Percentiles rank a stretch among this genome's conserved stretches.
These are phyloP conservation scores for Purpureocillium takamizusanense DNA, from an alignment of 2,329 filamentous ascomycete species.

Conservation along the genomic window DNA sequence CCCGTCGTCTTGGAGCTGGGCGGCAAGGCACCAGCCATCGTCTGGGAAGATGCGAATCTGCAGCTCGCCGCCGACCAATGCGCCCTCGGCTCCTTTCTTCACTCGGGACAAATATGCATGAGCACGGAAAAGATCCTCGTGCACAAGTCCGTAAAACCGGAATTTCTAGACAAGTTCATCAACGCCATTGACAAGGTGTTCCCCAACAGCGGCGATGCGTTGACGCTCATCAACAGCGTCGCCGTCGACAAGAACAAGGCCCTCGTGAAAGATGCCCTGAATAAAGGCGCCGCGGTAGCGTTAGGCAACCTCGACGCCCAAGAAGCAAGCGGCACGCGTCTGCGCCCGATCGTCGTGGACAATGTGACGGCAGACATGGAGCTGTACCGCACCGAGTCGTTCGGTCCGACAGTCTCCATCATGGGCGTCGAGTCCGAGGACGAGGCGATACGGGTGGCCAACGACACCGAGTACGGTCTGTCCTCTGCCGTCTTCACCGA, in stretches of 20 bases:
- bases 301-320: constrained; percentile 25
- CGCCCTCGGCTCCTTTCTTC: constrained; percentile 60
- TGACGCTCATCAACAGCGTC: constrained; percentile 59
- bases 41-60: constrained; percentile 73
- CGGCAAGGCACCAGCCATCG: constrained; percentile 71
- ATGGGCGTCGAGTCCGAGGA: constrained; percentile 59
- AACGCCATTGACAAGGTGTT: constrained; percentile 32
- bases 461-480: constrained; percentile 76
- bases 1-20: constrained; percentile 74
- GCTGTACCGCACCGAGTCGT: constrained; percentile 65
- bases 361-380: constrained; percentile 59
- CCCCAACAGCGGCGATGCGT: constrained; percentile 50
- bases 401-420: constrained; percentile 65
- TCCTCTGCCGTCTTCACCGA: constrained; percentile 63
- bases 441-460: constrained; percentile 64
- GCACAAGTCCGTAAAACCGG: constrained; percentile 34
- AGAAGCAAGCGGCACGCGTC: constrained; percentile 24
- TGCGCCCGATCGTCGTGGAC: constrained; percentile 60
- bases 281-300: constrained; percentile 52
- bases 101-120: constrained; percentile 81
- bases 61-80: constrained; percentile 60
- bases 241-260: constrained; percentile 57
- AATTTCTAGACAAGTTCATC: constrained; percentile 37
- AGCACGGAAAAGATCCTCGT: constrained; percentile 65
- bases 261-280: constrained; percentile 58